Conservation (phyloP, 176 grass and related monocot genomes). For the Poa pratensis region DNA sequence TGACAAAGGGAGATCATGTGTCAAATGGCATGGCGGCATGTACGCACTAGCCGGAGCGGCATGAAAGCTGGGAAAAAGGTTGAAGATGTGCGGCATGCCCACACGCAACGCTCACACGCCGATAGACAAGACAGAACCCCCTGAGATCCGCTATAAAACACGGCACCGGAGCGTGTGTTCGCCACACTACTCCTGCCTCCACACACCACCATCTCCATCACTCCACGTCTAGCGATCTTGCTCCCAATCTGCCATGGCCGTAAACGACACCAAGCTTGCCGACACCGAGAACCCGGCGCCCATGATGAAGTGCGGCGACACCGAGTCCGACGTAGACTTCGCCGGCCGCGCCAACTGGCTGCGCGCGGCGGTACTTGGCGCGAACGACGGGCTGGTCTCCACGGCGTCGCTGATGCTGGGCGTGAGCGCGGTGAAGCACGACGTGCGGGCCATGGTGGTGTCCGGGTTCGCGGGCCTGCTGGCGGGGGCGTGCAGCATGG, state of each 20-base stretch:
- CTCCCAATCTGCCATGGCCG: slow-evolving; percentile 8
- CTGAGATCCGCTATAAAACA: slow-evolving; percentile 50
- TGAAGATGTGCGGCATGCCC: slow-evolving; percentile 10
- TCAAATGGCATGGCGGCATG: background rate
- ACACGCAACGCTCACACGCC: slow-evolving; percentile 31
- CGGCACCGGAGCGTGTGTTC: slow-evolving; percentile 50
- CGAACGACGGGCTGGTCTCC: slow-evolving; percentile 79
- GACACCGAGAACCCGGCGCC: slow-evolving; percentile 43
- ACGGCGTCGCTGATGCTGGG: slow-evolving; percentile 81
- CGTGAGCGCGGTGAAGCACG: slow-evolving; percentile 67
- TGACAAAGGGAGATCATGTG: background rate
- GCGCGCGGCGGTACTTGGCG: slow-evolving; percentile 73
- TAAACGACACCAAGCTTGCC: slow-evolving; percentile 35
- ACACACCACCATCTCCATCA: background rate
- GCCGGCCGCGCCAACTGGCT: slow-evolving; percentile 66
- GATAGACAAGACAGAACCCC: background rate
- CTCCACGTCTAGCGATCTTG: background rate
- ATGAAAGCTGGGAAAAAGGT: background rate
- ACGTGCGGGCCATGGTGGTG: slow-evolving; percentile 59
- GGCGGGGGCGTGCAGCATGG: slow-evolving; percentile 80
- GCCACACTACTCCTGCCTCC: slow-evolving; percentile 45
- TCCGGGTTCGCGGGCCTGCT: slow-evolving; percentile 58
- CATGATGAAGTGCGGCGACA: background rate
- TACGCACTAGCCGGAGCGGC: background rate
- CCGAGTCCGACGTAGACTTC: background rate